Evolutionary conservation across 2,329 filamentous ascomycete genomes (phyloP), one percentile per base, ranked within the genome.

Genomic region (Clarireedia hainanense): DNA sequence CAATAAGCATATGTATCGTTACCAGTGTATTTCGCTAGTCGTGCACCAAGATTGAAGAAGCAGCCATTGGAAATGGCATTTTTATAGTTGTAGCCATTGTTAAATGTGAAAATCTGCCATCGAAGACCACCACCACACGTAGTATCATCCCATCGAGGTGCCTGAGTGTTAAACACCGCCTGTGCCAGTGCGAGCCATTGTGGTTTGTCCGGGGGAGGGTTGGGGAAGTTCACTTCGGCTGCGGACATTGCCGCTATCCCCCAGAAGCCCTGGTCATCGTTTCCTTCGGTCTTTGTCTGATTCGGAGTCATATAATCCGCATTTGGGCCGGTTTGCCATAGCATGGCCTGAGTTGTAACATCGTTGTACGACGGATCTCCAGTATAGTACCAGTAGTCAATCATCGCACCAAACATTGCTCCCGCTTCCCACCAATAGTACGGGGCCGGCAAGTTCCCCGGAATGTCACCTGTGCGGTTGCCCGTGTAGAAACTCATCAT

Each of bases 341-440:
- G 76, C 63, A 95, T 77, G 12, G 80, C 90, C 60, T 88, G 76
- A 37, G 76, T 78, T 15, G 82, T 80, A 43, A 88, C 73, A 15
- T 83, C 73, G 67, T 91, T 91, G 73, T 88, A 94, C 36, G 78
- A 77, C 4, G 77, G 73, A 66, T 92, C 88, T 20, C 84, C 84
- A 0, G 88, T 92, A 68, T 89, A 89, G 67, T 85, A 88, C 88
- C 88, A 95, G 69, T 94, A 94, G 65, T 94, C 88, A 52, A 95
- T 76, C 60, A 94, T 74, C 2, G 85, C 76, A 23, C 80, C 81
- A 71, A 84, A 77, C 75, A 91, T 83, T 56, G 86, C 86, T 52
- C 88, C 88, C 10, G 91, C 79, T 63, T 80, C 76, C 78, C 78
- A 80, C 77, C 77, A 81, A 64, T 78, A 79, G 63, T 79, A 79